These are phyloP conservation scores for Dispira parvispora DNA, from an alignment of 192 early-diverging fungal species.

Conservation along the genomic window DNA sequence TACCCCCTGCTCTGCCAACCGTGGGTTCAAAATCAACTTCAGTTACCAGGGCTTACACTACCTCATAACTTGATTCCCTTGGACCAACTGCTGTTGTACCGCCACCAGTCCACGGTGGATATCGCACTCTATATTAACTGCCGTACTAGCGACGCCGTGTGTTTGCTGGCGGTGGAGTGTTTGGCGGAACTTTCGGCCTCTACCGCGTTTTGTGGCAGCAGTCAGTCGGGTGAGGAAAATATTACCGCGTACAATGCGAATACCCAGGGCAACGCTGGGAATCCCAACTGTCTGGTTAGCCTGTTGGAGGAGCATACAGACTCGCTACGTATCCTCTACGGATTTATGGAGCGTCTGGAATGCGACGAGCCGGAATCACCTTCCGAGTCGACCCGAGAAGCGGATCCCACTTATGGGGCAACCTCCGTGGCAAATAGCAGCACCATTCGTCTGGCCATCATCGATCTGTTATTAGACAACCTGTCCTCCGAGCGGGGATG, in stretches of 20 bases:
- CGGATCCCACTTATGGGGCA: slow-evolving; percentile 20
- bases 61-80: slow-evolving; percentile 44
- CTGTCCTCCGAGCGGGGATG: slow-evolving; percentile 29
- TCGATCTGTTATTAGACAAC: slow-evolving; percentile 74
- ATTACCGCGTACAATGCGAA: not conserved
- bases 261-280: slow-evolving; percentile 16
- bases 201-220: slow-evolving; percentile 38
- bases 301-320: slow-evolving; percentile 44
- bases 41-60: slow-evolving; percentile 23
- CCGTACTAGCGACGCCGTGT: slow-evolving; percentile 49
- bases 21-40: slow-evolving; percentile 22
- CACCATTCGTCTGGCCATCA: slow-evolving; percentile 60
- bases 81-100: slow-evolving; percentile 63
- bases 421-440: slow-evolving; percentile 23
- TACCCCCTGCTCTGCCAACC: slow-evolving; percentile 29
- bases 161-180: slow-evolving; percentile 50
- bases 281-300: slow-evolving; percentile 52
- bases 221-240: slow-evolving; percentile 13
- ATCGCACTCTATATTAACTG: slow-evolving; percentile 57
- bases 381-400: slow-evolving; percentile 22
- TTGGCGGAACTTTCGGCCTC: slow-evolving; percentile 57
- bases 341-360: slow-evolving; percentile 61
- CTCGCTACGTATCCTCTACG: slow-evolving; percentile 52
- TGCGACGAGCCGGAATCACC: slow-evolving; percentile 30
- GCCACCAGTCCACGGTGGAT: slow-evolving; percentile 44